These are phyloP conservation scores for Colletotrichum godetiae DNA, from an alignment of 2,329 filamentous ascomycete species.

Conservation along the genomic window DNA sequence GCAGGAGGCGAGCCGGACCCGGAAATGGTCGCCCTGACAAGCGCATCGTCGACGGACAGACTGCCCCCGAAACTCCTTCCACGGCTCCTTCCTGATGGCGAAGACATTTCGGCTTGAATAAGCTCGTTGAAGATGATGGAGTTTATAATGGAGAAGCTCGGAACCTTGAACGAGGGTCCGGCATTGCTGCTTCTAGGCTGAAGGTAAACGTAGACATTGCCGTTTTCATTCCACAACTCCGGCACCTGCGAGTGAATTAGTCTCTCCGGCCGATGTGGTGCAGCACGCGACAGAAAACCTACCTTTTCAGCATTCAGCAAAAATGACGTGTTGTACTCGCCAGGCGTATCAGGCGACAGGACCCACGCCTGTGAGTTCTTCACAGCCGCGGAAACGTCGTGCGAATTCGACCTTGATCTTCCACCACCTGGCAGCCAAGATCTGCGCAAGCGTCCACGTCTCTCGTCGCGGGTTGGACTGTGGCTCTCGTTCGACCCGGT, in stretches of 20 bases:
- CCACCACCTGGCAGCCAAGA: conserved; percentile 64
- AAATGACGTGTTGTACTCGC: conserved; percentile 67
- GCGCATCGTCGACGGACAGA: conserved; percentile 62
- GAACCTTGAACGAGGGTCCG: conserved; percentile 71
- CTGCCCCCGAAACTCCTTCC: conserved; percentile 60
- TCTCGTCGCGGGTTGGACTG: conserved; percentile 53
- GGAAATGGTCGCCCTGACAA: conserved; percentile 46
- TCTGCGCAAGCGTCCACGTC: conserved; percentile 58
- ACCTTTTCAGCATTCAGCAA: conserved; percentile 68
- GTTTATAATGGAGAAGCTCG: conserved; percentile 62
- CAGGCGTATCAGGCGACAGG: conserved; percentile 60
- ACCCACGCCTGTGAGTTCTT: conserved; percentile 61
- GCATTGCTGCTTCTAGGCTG: conserved; percentile 60
- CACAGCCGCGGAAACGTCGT: conserved; percentile 41
- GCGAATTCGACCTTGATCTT: conserved; percentile 63
- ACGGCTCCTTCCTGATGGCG: conserved; percentile 43
- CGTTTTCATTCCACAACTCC: conserved; percentile 73
- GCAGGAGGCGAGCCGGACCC: conserved; percentile 51
- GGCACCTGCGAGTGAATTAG: conserved; percentile 59
- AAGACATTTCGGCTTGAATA: conserved; percentile 57
- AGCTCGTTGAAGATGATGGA: conserved; percentile 67
- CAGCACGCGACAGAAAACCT: conserved; percentile 34
- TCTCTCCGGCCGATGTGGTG: conserved; percentile 28
- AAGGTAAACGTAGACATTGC: conserved; percentile 68
- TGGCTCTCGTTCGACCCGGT: conserved; percentile 51